A percentile compares a stretch with the other conserved stretches of the same genome.
phyloP scores from a whole-genome alignment of 2,329 filamentous ascomycete species.

The Alternaria solani region DNA sequence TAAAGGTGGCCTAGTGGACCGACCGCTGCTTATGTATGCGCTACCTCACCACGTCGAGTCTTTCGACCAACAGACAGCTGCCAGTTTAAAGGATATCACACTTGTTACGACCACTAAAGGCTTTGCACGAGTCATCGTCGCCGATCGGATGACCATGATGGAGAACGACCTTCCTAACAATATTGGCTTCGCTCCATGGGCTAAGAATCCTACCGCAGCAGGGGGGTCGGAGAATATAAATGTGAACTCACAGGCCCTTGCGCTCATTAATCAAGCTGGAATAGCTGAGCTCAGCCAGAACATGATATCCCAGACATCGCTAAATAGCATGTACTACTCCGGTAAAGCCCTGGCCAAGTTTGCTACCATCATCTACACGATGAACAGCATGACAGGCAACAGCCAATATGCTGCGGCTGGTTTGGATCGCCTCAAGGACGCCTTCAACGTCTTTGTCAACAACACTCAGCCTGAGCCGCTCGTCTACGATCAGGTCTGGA shows the following conservation, averaged over 20 bases:
- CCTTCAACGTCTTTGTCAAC: constrained; percentile 59
- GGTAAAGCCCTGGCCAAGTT: constrained; percentile 64
- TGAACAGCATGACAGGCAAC: constrained; percentile 67
- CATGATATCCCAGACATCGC: constrained; percentile 74
- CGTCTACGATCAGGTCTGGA: constrained; percentile 71
- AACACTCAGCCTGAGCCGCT: constrained; percentile 61
- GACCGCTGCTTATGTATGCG: constrained; percentile 82
- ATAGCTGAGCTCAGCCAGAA: constrained; percentile 77
- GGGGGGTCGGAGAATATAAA: constrained; percentile 43
- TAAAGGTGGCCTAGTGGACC: constrained; percentile 68
- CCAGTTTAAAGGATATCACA: constrained; percentile 61
- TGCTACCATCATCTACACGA: constrained; percentile 55
- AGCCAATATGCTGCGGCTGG: constrained; percentile 62
- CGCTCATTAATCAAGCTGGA: constrained; percentile 68
- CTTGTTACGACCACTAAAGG: constrained; percentile 90
- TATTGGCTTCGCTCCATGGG: constrained; percentile 85
- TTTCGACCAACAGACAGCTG: constrained; percentile 68
- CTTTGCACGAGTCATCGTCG: constrained; percentile 70
- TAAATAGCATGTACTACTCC: constrained; percentile 94
- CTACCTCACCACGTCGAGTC: constrained; percentile 85
- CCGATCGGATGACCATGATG: constrained; percentile 68
- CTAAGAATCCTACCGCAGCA: constrained; percentile 56
- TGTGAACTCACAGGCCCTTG: constrained; percentile 61
- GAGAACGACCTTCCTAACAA: constrained; percentile 73
- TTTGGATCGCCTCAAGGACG: constrained; percentile 60